phyloP scores from a whole-genome alignment of 495 filamentous ascomycete species.

The Neurospora intermedia region DNA sequence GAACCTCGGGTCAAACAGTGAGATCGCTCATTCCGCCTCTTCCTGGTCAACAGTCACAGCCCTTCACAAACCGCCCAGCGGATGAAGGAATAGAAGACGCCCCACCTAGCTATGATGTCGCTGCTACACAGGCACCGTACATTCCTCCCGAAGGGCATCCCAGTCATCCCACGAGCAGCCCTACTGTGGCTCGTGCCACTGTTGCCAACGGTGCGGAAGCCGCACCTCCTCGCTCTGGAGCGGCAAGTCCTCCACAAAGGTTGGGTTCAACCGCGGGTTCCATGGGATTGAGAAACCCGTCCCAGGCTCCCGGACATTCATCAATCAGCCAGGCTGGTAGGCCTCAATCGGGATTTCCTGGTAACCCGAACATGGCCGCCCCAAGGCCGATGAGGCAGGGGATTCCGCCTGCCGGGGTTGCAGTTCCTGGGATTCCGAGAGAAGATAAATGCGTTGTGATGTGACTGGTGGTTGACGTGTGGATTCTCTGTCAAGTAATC shows the following conservation, averaged over 20 bases:
- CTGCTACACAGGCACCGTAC: slow-evolving; percentile 52
- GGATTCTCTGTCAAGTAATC: background rate
- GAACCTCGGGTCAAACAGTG: slow-evolving; percentile 25
- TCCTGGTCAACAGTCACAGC: slow-evolving; percentile 1
- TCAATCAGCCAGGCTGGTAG: background rate
- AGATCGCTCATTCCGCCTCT: slow-evolving; percentile 33
- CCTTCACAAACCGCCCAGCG: slow-evolving; percentile 22
- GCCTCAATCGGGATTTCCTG: background rate
- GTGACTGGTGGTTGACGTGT: slow-evolving; percentile 6
- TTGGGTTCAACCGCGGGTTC: background rate
- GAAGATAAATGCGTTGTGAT: slow-evolving; percentile 28
- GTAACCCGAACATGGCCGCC: background rate
- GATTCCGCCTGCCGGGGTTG: slow-evolving; percentile 7
- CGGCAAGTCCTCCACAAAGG: background rate
- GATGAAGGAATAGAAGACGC: slow-evolving; percentile 50
- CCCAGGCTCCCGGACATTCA: background rate
- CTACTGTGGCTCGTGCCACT: slow-evolving; percentile 1
- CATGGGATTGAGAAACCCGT: background rate
- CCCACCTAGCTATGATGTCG: slow-evolving; percentile 77
- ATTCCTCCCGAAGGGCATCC: slow-evolving; percentile 51
- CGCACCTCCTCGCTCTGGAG: background rate
- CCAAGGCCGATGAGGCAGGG: slow-evolving; percentile 18
- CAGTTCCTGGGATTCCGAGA: background rate
- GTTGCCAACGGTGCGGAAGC: background rate
- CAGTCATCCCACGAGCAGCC: slow-evolving; percentile 37